phyloP scores from a whole-genome alignment of 345 rosid species.

The Geranium rotundifolium region DNA sequence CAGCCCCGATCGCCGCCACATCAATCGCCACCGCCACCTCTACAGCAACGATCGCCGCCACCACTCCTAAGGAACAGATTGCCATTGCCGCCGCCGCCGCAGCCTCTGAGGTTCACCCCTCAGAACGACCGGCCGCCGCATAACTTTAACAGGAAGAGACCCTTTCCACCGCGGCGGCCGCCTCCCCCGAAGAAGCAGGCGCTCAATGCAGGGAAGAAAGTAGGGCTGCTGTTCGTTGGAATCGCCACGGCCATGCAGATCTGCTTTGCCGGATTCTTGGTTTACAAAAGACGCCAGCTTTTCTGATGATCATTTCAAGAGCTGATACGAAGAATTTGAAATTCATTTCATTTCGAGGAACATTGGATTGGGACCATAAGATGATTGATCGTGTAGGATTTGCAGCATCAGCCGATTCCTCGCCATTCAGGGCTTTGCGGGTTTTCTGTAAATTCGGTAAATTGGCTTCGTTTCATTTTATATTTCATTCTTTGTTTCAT shows the following conservation, averaged over 20 bases:
- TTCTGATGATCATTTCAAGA: neutral
- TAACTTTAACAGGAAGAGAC: neutral
- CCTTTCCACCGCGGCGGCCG: neutral
- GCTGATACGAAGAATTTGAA: no score
- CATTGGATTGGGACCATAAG: neutral
- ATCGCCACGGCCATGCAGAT: neutral
- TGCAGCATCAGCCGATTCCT: no score
- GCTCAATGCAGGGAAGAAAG: neutral
- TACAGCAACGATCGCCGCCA: slow-evolving; percentile 2
- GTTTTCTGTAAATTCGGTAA: neutral
- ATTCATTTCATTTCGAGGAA: neutral
- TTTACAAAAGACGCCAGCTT: neutral
- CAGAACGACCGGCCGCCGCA: no score
- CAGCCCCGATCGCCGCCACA: neutral
- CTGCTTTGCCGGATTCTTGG: neutral
- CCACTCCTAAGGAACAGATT: neutral
- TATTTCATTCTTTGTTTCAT: neutral
- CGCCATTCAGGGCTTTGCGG: neutral
- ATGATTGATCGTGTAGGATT: neutral
- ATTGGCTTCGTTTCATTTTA: neutral
- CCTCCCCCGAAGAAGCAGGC: neutral
- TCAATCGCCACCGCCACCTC: neutral
- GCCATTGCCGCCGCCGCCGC: no score
- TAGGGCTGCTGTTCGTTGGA: neutral
- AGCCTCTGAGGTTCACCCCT: no score